A percentile compares a stretch with the other conserved stretches of the same genome.
These are phyloP conservation scores for Cryphonectria japonica DNA, from an alignment of 2,329 filamentous ascomycete species.

Conservation along the genomic window DNA sequence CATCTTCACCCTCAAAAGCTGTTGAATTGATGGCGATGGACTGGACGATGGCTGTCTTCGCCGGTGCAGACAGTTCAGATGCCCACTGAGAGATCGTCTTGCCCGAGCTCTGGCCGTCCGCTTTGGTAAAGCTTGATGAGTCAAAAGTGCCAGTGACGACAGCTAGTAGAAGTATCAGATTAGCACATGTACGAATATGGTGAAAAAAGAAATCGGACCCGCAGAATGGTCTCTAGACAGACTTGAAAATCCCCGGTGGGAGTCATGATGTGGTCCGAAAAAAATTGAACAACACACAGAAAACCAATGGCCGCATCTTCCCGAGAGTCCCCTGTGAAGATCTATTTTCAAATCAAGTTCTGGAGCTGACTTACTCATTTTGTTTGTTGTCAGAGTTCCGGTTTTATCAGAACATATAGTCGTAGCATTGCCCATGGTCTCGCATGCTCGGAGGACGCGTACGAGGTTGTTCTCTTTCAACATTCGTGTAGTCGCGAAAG, in stretches of 20 bases:
- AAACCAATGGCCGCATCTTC: too few relatives aligned
- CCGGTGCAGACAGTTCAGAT: constrained; percentile 33
- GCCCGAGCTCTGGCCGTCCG: constrained; percentile 4
- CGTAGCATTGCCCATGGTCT: constrained; percentile 69
- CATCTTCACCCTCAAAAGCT: constrained; percentile 57
- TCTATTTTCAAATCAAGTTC: neutral
- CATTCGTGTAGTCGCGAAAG: constrained; percentile 70
- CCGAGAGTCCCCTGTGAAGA: neutral
- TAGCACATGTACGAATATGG: neutral
- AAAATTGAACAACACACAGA: neutral
- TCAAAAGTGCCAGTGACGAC: constrained; percentile 74
- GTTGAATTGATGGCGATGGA: constrained; percentile 61
- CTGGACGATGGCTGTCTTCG: constrained; percentile 44
- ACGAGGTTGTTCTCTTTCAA: constrained; percentile 72
- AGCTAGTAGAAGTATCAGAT: constrained; percentile 33
- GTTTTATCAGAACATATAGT: constrained; percentile 74
- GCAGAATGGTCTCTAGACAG: neutral
- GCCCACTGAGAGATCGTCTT: constrained; percentile 38
- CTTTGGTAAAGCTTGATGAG: constrained; percentile 19
- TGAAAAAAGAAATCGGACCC: neutral
- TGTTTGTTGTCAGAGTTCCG: constrained; percentile 74
- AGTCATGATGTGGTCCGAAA: neutral
- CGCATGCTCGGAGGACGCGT: constrained; percentile 68
- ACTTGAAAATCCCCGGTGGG: neutral
- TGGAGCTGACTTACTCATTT: constrained; percentile 55